phyloP scores from a whole-genome alignment of 75 land plant genomes.

The Ceratopteris richardii region DNA sequence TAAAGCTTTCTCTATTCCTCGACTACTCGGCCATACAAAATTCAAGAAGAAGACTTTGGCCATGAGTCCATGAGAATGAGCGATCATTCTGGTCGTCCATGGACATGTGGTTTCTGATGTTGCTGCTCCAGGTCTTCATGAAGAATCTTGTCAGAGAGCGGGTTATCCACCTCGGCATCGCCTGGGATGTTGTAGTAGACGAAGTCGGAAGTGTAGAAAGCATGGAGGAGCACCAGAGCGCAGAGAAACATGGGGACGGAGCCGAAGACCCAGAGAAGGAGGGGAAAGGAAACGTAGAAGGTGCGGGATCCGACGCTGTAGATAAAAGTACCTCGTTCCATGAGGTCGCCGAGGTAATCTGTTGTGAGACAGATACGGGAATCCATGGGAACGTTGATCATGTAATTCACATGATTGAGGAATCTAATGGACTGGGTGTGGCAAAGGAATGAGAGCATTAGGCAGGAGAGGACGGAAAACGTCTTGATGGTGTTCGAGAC shows the following conservation, averaged over 20 bases:
- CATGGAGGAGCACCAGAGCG: constrained; percentile 42
- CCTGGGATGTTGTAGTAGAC: constrained; percentile 6
- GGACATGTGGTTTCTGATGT: neutral
- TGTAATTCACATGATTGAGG: constrained; percentile 80
- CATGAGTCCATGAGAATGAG: too few species aligned
- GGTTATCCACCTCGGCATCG: neutral
- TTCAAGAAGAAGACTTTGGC: too few species aligned
- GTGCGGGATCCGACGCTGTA: constrained; percentile 65
- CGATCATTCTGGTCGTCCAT: too few species aligned
- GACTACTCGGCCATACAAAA: too few species aligned
- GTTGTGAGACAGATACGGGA: constrained; percentile 9
- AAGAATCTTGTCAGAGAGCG: neutral
- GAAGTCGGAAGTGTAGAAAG: constrained; percentile 60
- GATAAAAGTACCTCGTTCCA: constrained; percentile 50
- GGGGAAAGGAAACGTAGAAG: constrained; percentile 68
- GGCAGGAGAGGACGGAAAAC: constrained; percentile 48
- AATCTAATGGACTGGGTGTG: constrained; percentile 77
- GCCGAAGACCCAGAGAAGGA: constrained; percentile 86
- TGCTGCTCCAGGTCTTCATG: neutral
- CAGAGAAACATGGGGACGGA: constrained; percentile 63
- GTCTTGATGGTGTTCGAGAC: constrained; percentile 38
- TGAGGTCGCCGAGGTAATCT: constrained; percentile 47
- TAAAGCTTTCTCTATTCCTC: too few species aligned
- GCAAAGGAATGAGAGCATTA: constrained; percentile 78
- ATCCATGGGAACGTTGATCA: constrained; percentile 50